Percentiles rank a stretch among this genome's conserved stretches.
phyloP scores from a whole-genome alignment of 805 yeast genomes.

The Maudiozyma saulgeensis region DNA sequence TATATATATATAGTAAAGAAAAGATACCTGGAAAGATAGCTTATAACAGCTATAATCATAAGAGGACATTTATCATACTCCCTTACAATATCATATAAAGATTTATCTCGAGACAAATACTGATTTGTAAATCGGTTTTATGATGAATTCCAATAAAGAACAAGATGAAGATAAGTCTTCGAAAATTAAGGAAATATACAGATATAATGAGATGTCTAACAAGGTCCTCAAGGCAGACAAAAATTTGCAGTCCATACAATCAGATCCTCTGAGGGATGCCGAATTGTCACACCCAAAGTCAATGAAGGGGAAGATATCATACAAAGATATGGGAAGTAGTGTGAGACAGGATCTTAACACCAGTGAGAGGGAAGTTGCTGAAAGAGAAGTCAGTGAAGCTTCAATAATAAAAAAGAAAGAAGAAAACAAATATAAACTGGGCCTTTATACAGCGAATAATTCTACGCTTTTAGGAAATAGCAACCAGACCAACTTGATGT shows the following conservation, averaged over 20 bases:
- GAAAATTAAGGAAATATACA: constrained; percentile 33
- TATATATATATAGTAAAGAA: too few relatives aligned
- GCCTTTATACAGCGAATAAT: background rate
- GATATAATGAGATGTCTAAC: constrained; percentile 68
- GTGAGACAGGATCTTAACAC: constrained; percentile 3
- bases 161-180: constrained; percentile 10
- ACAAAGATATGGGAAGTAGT: constrained; percentile 58
- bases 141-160: constrained; percentile 8
- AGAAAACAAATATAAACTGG: constrained; percentile 3
- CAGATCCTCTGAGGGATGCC: constrained; percentile 35
- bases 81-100: too few relatives aligned
- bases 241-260: constrained; percentile 36
- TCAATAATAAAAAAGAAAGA: constrained; percentile 4
- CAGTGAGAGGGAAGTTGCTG: constrained; percentile 13
- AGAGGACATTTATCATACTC: background rate
- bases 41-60: too few relatives aligned
- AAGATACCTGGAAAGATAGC: too few relatives aligned
- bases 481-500: constrained; percentile 42
- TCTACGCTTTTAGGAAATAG: constrained; percentile 30
- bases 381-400: constrained; percentile 12
- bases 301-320: constrained; percentile 55
- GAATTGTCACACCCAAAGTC: constrained; percentile 61
- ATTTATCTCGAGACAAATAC: too few relatives aligned
- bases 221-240: constrained; percentile 57
- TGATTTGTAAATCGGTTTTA: too few relatives aligned